These are phyloP conservation scores for Gossypium stocksii DNA, from an alignment of 345 rosid genomes.

Conservation along the genomic window DNA sequence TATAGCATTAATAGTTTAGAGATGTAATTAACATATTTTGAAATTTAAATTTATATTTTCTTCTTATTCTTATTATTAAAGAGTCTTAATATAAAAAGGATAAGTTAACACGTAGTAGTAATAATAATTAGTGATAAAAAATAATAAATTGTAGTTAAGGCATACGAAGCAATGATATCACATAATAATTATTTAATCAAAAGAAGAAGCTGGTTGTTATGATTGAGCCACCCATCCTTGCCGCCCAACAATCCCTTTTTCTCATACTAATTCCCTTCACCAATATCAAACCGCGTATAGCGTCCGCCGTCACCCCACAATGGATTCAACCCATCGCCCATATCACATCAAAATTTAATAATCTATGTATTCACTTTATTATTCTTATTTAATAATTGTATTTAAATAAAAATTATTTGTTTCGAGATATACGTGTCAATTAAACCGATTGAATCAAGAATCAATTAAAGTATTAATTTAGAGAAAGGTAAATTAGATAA, in stretches of 20 bases:
- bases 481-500: fast-evolving
- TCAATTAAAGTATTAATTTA: fast-evolving
- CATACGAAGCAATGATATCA: conserved; percentile 25
- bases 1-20: too few relatives aligned
- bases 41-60: too few relatives aligned
- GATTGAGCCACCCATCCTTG: conserved; percentile 14
- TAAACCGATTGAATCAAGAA: fast-evolving
- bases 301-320: neutral
- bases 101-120: too few relatives aligned
- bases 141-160: neutral
- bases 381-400: too few relatives aligned
- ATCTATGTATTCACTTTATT: too few relatives aligned
- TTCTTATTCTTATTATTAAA: too few relatives aligned
- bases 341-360: neutral
- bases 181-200: conserved; percentile 6
- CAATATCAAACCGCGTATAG: neutral
- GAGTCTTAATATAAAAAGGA: too few relatives aligned
- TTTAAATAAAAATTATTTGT: too few relatives aligned
- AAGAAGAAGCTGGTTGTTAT: conserved; percentile 7
- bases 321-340: neutral
- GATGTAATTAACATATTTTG: too few relatives aligned
- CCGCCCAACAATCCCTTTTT: neutral
- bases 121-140: neutral
- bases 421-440: fast-evolving
- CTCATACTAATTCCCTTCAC: neutral